These are phyloP conservation scores for Microdochium trichocladiopsis DNA, from an alignment of 2,329 filamentous ascomycete species.

Conservation along the genomic window DNA sequence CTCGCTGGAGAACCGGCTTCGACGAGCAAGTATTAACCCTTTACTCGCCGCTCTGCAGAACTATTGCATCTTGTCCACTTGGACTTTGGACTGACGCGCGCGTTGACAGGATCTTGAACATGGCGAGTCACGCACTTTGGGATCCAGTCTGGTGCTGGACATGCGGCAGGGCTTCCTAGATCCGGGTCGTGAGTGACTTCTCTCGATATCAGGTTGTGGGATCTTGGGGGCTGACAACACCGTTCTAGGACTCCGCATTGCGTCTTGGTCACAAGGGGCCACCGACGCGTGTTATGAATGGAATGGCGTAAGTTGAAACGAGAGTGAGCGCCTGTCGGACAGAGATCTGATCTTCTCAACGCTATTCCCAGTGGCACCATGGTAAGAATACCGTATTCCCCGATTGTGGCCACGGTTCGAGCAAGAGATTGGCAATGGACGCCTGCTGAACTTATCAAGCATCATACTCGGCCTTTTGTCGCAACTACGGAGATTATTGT, in stretches of 20 bases:
- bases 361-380: not conserved
- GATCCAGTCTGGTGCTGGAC: not conserved
- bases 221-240: not conserved
- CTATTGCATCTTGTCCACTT: not conserved
- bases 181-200: not conserved
- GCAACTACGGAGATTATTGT: conserved; percentile 27
- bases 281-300: conserved; percentile 19
- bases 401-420: not conserved
- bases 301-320: conserved; percentile 22
- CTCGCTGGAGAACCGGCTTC: conserved; percentile 18
- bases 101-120: not conserved
- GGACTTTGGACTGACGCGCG: not conserved
- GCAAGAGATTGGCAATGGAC: not conserved
- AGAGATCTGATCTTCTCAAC: not conserved
- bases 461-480: conserved; percentile 33
- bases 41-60: no score
- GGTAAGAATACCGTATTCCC: not conserved
- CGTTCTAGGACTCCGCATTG: conserved; percentile 1
- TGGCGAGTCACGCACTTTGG: not conserved
- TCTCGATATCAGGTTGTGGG: not conserved
- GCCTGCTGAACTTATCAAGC: conserved; percentile 11
- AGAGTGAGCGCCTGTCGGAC: not conserved
- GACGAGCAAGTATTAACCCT: conserved; percentile 15
- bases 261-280: conserved; percentile 20
- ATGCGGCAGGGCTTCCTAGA: not conserved